Evolutionary conservation across 371 early-diverging fungal species (phyloP).

Genomic region (Mortierella sp.): DNA sequence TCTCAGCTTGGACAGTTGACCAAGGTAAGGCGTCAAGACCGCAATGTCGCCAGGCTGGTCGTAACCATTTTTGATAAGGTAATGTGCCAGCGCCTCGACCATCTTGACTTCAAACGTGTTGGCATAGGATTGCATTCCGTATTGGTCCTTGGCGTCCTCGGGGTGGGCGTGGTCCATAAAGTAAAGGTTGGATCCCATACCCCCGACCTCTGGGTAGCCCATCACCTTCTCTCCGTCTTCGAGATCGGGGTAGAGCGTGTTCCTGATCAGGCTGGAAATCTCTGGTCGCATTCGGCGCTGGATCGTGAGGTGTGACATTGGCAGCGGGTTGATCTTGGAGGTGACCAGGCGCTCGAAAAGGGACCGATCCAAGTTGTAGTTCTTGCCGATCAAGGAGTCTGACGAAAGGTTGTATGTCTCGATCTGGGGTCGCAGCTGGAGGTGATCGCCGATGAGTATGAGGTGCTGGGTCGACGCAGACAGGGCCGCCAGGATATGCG

Average conservation of each 20-base stretch:
- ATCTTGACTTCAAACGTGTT: slow-evolving; percentile 64
- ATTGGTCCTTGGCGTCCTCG: slow-evolving; percentile 57
- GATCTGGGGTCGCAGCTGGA: slow-evolving; percentile 72
- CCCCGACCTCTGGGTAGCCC: slow-evolving; percentile 59
- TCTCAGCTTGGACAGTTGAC: slow-evolving; percentile 64
- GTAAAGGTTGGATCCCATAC: slow-evolving; percentile 61
- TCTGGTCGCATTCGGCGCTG: slow-evolving; percentile 85
- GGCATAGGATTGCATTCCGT: slow-evolving; percentile 55
- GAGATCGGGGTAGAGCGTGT: slow-evolving; percentile 50
- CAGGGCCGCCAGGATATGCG: slow-evolving; percentile 73
- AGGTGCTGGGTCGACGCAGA: slow-evolving; percentile 72
- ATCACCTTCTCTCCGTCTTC: slow-evolving; percentile 52
- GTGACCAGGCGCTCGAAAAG: slow-evolving; percentile 80
- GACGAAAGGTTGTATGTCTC: slow-evolving; percentile 55
- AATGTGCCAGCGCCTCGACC: slow-evolving; percentile 59
- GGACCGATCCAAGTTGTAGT: slow-evolving; percentile 70
- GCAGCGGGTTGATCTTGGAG: slow-evolving; percentile 53
- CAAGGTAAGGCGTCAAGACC: slow-evolving; percentile 68
- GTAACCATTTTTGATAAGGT: slow-evolving; percentile 70
- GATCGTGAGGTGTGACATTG: slow-evolving; percentile 66
- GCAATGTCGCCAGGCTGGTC: slow-evolving; percentile 66
- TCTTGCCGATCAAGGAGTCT: slow-evolving; percentile 43
- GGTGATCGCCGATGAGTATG: slow-evolving; percentile 82
- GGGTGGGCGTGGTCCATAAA: slow-evolving; percentile 61
- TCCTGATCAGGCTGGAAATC: slow-evolving; percentile 70